Percentiles rank a stretch among this genome's conserved stretches.
These are phyloP conservation scores for Hanseniaspora occidentalis DNA, from an alignment of 805 yeast species.

Conservation along the genomic window DNA sequence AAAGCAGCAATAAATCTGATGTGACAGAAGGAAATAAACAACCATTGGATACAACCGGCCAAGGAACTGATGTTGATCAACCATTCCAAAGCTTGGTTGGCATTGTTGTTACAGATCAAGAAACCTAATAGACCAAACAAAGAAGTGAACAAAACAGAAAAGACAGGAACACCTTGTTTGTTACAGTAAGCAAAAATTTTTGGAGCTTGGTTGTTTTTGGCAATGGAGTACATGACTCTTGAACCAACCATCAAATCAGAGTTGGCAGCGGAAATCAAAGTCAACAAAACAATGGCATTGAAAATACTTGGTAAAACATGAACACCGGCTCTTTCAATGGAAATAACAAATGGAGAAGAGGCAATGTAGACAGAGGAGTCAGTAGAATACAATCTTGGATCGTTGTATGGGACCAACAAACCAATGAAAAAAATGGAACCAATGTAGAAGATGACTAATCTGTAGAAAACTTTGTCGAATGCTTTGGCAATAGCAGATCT, in stretches of 20 bases:
- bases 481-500: conserved; percentile 61
- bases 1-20: conserved; percentile 59
- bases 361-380: conserved; percentile 28
- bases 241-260: conserved; percentile 65
- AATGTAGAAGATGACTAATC: conserved; percentile 57
- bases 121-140: conserved; percentile 53
- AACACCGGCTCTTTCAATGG: conserved; percentile 58
- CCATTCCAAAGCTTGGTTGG: conserved; percentile 56
- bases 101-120: conserved; percentile 37
- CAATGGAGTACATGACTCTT: conserved; percentile 52
- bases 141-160: conserved; percentile 45
- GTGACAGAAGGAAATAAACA: conserved; percentile 50
- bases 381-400: conserved; percentile 32
- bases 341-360: conserved; percentile 62
- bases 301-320: conserved; percentile 53
- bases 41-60: conserved; percentile 67
- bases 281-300: conserved; percentile 54
- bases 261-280: conserved; percentile 71
- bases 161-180: conserved; percentile 47
- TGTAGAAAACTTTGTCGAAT: conserved; percentile 51
- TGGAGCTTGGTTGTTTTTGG: conserved; percentile 49
- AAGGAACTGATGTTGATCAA: conserved; percentile 63
- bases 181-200: conserved; percentile 36
- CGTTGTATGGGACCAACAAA: conserved; percentile 55
- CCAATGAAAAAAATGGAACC: conserved; percentile 57